Evolutionary conservation across 1,284 basidiomycete species (phyloP), one percentile per base, ranked within the genome.

Genomic region (Leccinum huronense): DNA sequence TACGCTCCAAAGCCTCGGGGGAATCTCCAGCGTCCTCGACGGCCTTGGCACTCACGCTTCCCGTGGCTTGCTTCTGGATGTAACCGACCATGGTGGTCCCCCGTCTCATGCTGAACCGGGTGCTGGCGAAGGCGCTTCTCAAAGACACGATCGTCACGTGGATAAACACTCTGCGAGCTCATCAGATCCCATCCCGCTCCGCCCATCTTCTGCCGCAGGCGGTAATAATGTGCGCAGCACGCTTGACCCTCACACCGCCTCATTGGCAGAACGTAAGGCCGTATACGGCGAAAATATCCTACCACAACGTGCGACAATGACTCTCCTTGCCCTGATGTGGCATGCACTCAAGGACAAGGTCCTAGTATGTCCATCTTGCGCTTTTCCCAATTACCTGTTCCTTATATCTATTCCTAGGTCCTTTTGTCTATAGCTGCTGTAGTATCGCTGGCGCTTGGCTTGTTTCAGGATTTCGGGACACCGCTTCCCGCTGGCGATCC

Each of bases 301-400:
- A 1, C 97, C 97, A 1, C 79, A 80, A 5, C 86, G 93, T 51
- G 83, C 86, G 63, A 87, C 86, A 68, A 98, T 97, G 80, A 86
- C 85, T 33, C 81, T 99, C 19, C 80, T 95, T 55, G 80, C 84
- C 68, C 84, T 99, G 51, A 98, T 98, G 94, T 97, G 92, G 92
- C 79, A 92, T 40, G 96, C 97, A 2, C 81, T 98, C 73, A 94
- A 97, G 79, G 97, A 98, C 79, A 98, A 96, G 81, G 93, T 98
- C 69, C 79, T 98, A 77, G 92, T 93, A 68, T 70, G 90, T 83
- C 31, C 9, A 40, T 10, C 1, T 27, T 13, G 9, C 72, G 2
- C 40, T 40, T 56, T 58, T 42, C 19, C 57, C 23, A 13, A 13
- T 16, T 16, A 3, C 7, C 36, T 40, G 4, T 58, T 40, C 10